A percentile compares a stretch with the other conserved stretches of the same genome.
Conservation (phyloP, 129 eudicot species). For the Tanacetum coccineum region DNA sequence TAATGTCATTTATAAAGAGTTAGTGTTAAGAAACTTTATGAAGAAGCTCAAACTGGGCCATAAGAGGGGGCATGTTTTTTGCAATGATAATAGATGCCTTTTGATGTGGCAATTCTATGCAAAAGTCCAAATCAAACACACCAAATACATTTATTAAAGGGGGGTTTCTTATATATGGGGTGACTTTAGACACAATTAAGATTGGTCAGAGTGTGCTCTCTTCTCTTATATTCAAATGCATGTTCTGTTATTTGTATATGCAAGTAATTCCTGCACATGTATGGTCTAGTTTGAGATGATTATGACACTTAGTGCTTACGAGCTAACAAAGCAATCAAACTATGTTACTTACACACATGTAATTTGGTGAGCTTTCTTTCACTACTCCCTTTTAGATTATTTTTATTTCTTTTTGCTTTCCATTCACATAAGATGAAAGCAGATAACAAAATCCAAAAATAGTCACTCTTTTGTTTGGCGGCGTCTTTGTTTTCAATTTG, state of each 20-base stretch:
- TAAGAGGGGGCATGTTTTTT: slow-evolving; percentile 34
- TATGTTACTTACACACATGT: slow-evolving; percentile 25
- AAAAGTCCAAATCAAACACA: slow-evolving; percentile 40
- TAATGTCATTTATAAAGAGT: slow-evolving; percentile 31
- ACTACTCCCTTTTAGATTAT: slow-evolving; percentile 13
- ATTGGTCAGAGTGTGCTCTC: slow-evolving; percentile 28
- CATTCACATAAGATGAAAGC: slow-evolving; percentile 5
- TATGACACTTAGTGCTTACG: slow-evolving; percentile 42
- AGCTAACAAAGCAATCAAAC: slow-evolving; percentile 42
- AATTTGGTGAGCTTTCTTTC: slow-evolving; percentile 28
- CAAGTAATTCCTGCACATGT: slow-evolving; percentile 39
- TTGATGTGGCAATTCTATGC: slow-evolving; percentile 36
- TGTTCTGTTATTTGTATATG: slow-evolving; percentile 30
- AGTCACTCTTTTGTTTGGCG: not conserved
- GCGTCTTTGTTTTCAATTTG: not conserved
- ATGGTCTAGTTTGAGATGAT: slow-evolving; percentile 36
- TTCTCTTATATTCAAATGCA: slow-evolving; percentile 33
- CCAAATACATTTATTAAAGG: slow-evolving; percentile 21
- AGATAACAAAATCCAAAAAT: not conserved
- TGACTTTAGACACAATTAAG: slow-evolving; percentile 42
- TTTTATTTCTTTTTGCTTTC: slow-evolving; percentile 11
- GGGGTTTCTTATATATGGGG: slow-evolving; percentile 17
- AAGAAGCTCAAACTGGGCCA: slow-evolving; percentile 37
- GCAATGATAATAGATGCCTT: slow-evolving; percentile 33
- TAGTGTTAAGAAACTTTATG: slow-evolving; percentile 27